phyloP scores from a whole-genome alignment of 2,329 filamentous ascomycete species.

The Pyrenochaeta sp. region DNA sequence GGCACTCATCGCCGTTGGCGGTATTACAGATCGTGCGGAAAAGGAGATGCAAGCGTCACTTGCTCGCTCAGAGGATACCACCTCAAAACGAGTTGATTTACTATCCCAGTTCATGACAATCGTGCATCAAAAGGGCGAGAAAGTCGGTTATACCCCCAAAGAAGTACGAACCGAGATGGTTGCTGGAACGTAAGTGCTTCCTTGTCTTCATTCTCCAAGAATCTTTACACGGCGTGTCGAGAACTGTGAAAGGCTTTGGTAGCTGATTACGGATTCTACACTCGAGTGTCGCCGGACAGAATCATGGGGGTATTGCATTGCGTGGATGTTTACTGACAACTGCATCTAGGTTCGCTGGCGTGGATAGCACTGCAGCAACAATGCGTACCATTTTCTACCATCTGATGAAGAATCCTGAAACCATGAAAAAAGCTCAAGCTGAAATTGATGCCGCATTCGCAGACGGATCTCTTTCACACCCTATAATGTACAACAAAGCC shows the following conservation, averaged over 20 bases:
- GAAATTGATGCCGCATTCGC: slow-evolving; percentile 28
- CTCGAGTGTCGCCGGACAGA: too few relatives aligned
- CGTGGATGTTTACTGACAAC: too few relatives aligned
- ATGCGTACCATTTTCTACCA: slow-evolving; percentile 49
- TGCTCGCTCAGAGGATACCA: slow-evolving; percentile 13
- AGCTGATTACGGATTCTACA: too few relatives aligned
- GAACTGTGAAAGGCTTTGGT: too few relatives aligned
- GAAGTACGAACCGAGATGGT: slow-evolving; percentile 39
- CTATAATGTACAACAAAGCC: slow-evolving; percentile 51
- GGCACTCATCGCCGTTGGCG: slow-evolving; percentile 23
- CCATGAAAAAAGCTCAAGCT: slow-evolving; percentile 12
- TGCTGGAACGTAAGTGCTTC: slow-evolving; percentile 40
- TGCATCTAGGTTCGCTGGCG: slow-evolving; percentile 44
- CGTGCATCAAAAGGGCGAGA: slow-evolving; percentile 34
- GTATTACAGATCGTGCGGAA: slow-evolving; percentile 20
- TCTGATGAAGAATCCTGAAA: slow-evolving; percentile 42
- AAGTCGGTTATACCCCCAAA: slow-evolving; percentile 35
- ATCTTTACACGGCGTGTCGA: too few relatives aligned
- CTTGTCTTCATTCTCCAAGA: too few relatives aligned
- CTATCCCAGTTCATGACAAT: slow-evolving; percentile 40
- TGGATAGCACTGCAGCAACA: slow-evolving; percentile 46
- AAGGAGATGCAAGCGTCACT: slow-evolving; percentile 19
- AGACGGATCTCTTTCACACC: slow-evolving; percentile 14
- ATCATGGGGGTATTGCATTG: too few relatives aligned
- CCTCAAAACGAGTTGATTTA: slow-evolving; percentile 33